These are phyloP conservation scores for Ceratobasidium sp. DNA, from an alignment of 1,284 basidiomycete genomes.

Conservation along the genomic window DNA sequence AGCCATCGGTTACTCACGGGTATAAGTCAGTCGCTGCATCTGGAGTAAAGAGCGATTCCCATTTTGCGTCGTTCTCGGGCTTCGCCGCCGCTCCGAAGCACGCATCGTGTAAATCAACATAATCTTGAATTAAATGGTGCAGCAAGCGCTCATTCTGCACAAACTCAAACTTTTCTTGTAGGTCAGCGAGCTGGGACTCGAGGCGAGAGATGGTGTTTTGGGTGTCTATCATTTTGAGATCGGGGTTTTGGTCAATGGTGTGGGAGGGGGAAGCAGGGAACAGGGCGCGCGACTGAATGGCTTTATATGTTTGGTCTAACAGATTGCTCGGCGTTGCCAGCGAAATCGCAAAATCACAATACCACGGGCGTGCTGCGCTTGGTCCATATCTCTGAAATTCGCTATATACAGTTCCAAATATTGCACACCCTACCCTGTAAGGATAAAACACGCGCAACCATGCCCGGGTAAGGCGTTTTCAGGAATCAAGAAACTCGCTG, in stretches of 20 bases:
- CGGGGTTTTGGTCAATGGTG: not conserved
- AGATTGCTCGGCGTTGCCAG: not conserved
- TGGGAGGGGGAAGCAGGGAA: not conserved
- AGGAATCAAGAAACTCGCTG: slow-evolving; percentile 13
- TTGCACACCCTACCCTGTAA: not conserved
- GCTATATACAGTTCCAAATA: slow-evolving; percentile 4
- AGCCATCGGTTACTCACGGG: slow-evolving; percentile 17
- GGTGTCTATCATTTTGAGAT: not conserved
- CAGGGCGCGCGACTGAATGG: no score
- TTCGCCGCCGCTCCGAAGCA: slow-evolving; percentile 13
- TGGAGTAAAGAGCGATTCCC: slow-evolving; percentile 16
- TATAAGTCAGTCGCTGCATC: slow-evolving; percentile 8
- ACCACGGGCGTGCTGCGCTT: not conserved
- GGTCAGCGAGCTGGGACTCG: slow-evolving; percentile 2
- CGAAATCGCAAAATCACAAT: not conserved
- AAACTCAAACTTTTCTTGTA: slow-evolving; percentile 21
- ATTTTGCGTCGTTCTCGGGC: slow-evolving; percentile 23
- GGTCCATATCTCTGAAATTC: not conserved
- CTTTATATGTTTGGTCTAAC: not conserved
- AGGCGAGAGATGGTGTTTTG: slow-evolving; percentile 22
- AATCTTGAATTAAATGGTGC: slow-evolving; percentile 30
- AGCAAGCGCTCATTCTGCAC: slow-evolving; percentile 2
- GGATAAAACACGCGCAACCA: not conserved
- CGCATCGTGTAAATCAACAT: slow-evolving; percentile 8
- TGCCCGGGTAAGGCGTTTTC: not conserved